These are phyloP conservation scores for Raffaelea ambrosiae DNA, from an alignment of 2,329 filamentous ascomycete genomes.

Conservation along the genomic window DNA sequence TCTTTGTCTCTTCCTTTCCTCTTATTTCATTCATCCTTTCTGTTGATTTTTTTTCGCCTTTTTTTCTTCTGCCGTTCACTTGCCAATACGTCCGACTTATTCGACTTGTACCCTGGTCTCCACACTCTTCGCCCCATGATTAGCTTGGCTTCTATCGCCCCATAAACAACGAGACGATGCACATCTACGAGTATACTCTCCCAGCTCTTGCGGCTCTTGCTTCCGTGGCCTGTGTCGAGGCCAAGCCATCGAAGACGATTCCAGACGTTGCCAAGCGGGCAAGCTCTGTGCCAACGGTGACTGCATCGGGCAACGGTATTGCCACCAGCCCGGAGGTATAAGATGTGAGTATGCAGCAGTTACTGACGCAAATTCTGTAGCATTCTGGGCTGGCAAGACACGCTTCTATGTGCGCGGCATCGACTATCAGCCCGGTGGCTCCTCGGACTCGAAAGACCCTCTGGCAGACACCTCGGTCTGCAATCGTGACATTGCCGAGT, in stretches of 20 bases:
- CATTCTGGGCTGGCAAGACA: constrained; percentile 43
- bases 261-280: constrained; percentile 43
- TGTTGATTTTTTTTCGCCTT: not conserved
- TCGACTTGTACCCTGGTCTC: no score
- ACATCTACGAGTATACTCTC: constrained; percentile 33
- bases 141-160: no score
- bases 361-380: constrained; percentile 20
- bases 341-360: no score
- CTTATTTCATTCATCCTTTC: not conserved
- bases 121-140: no score
- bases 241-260: constrained; percentile 41
- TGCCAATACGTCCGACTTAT: not conserved
- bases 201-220: constrained; percentile 40
- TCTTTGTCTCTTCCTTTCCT: not conserved
- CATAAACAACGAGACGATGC: no score
- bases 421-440: constrained; percentile 56
- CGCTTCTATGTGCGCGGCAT: constrained; percentile 54
- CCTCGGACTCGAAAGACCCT: constrained; percentile 55
- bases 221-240: constrained; percentile 30
- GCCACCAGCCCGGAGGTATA: not conserved
- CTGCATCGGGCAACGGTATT: constrained; percentile 49
- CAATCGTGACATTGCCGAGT: constrained; percentile 70
- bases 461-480: constrained; percentile 64
- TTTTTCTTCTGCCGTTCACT: constrained; percentile 1
- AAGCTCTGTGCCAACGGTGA: constrained; percentile 36